A percentile compares a stretch with the other conserved stretches of the same genome.
These are phyloP conservation scores for Apophysomyces elegans DNA, from an alignment of 371 early-diverging fungal species.

Conservation along the genomic window DNA sequence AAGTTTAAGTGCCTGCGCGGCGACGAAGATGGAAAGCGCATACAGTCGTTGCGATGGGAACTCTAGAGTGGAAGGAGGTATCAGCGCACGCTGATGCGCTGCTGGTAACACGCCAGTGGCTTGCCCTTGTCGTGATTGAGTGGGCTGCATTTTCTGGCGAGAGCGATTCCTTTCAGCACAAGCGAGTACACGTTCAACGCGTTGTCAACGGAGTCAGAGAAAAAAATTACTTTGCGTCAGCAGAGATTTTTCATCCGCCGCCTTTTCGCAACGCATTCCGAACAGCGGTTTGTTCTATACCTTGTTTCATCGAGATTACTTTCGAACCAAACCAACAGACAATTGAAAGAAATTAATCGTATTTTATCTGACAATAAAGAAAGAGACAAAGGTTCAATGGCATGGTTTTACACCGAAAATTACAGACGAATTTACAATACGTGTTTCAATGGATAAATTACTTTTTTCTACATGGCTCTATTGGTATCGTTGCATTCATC, in stretches of 20 bases:
- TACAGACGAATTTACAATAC: not conserved
- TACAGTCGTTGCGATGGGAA: conserved; percentile 50
- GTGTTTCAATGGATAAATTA: not conserved
- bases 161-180: conserved; percentile 11
- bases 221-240: conserved; percentile 6
- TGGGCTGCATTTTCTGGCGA: conserved; percentile 16
- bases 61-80: conserved; percentile 43
- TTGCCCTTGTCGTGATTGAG: conserved; percentile 17
- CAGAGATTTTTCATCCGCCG: not conserved
- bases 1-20: conserved; percentile 38
- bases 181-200: conserved; percentile 6
- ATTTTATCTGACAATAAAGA: not conserved
- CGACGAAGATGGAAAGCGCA: conserved; percentile 39
- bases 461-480: not conserved
- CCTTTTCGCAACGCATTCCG: not conserved
- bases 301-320: too few relatives aligned
- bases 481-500: conserved; percentile 17
- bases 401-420: not conserved
- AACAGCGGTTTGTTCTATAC: not conserved
- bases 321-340: too few relatives aligned
- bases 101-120: conserved; percentile 16
- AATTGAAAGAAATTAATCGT: not conserved
- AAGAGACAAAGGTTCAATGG: not conserved
- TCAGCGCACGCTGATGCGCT: conserved; percentile 41
- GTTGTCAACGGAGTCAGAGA: not conserved